Percentiles rank a stretch among this genome's conserved stretches.
phyloP scores from a whole-genome alignment of 1,139 yeast genomes.

The Arxiozyma slooffiae region DNA sequence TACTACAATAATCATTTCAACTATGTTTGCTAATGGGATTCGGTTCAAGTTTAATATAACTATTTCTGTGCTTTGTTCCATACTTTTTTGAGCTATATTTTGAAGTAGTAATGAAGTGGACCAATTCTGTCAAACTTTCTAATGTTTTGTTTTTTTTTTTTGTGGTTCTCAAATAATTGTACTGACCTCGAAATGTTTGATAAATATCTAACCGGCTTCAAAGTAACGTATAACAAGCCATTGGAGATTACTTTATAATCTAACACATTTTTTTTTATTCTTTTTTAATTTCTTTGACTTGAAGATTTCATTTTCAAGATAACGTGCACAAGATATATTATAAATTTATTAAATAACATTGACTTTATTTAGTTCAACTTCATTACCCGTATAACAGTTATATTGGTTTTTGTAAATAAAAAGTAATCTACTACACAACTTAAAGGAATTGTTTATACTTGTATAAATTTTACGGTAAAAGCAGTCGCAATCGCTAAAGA shows the following conservation, averaged over 20 bases:
- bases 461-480: constrained; percentile 10
- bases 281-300: neutral
- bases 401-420: constrained; percentile 8
- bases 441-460: constrained; percentile 13
- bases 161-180: neutral
- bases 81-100: neutral
- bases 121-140: neutral
- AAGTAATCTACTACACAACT: constrained; percentile 19
- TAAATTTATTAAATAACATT: constrained; percentile 1
- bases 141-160: neutral
- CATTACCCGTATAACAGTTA: neutral
- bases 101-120: neutral
- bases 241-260: neutral
- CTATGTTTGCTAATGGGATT: constrained; percentile 8
- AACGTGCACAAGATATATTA: neutral
- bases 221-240: neutral
- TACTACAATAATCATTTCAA: constrained; percentile 17
- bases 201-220: neutral
- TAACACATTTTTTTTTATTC: neutral
- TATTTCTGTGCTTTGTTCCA: neutral
- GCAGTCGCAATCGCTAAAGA: constrained; percentile 2
- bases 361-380: neutral
- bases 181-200: neutral
- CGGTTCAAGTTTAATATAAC: neutral
- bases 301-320: neutral